These are phyloP conservation scores for Peronospora destructor DNA, from an alignment of 352 stramenopile genomes.

Conservation along the genomic window DNA sequence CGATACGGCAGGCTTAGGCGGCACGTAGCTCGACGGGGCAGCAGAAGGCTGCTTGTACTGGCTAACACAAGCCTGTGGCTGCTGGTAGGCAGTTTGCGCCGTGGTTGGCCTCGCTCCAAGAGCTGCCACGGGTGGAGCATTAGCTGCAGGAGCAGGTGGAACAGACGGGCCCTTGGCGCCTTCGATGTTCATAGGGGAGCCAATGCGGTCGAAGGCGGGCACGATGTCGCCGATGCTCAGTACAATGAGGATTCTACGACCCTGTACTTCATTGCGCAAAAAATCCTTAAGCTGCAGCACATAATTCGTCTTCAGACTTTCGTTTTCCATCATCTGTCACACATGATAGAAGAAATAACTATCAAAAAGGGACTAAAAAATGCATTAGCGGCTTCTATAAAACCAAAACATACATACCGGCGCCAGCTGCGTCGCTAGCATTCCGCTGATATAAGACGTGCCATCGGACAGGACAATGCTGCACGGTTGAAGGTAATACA, in stretches of 20 bases:
- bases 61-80: conserved; percentile 20
- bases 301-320: conserved; percentile 78
- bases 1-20: conserved; percentile 27
- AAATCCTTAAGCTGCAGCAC: conserved; percentile 83
- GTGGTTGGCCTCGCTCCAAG: conserved; percentile 28
- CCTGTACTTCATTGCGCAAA: conserved; percentile 77
- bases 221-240: conserved; percentile 75
- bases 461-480: conserved; percentile 80
- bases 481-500: conserved; percentile 2
- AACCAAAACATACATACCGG: conserved; percentile 40
- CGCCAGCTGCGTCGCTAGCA: conserved; percentile 78
- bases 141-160: conserved; percentile 18
- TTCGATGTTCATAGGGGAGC: conserved; percentile 69
- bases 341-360: not conserved
- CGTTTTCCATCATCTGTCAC: conserved; percentile 68
- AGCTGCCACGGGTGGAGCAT: conserved; percentile 19
- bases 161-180: conserved; percentile 38
- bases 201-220: conserved; percentile 67
- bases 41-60: conserved; percentile 25
- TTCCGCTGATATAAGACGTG: conserved; percentile 76
- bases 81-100: conserved; percentile 33
- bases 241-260: conserved; percentile 79
- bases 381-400: not conserved
- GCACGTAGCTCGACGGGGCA: conserved; percentile 24
- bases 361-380: not conserved